Evolutionary conservation across 768 basidiomycete genomes (phyloP).

Genomic region (Pleurotus salmoneostramineus): DNA sequence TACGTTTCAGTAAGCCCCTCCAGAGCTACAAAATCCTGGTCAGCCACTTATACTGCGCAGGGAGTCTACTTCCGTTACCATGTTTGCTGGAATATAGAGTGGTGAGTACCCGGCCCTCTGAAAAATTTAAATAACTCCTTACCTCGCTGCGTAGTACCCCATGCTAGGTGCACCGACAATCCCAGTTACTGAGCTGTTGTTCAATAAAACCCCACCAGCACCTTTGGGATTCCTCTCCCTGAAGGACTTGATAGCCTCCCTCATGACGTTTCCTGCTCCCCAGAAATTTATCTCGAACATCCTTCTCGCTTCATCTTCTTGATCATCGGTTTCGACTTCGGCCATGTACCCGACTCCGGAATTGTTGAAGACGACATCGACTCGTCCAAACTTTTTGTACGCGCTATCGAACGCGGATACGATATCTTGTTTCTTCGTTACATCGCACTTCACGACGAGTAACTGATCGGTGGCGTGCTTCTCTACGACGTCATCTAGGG

Average conservation of each 20-base stretch:
- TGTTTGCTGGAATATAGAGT: background rate
- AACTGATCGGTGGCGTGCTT: slow-evolving; percentile 19
- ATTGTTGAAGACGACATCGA: slow-evolving; percentile 17
- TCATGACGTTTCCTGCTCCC: slow-evolving; percentile 24
- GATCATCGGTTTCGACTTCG: slow-evolving; percentile 18
- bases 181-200: slow-evolving; percentile 20
- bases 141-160: slow-evolving; percentile 19
- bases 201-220: slow-evolving; percentile 31
- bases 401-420: slow-evolving; percentile 9
- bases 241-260: slow-evolving; percentile 27
- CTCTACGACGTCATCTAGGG: slow-evolving; percentile 22
- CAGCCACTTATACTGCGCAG: too few species aligned
- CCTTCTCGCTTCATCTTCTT: slow-evolving; percentile 13
- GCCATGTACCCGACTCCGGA: slow-evolving; percentile 11
- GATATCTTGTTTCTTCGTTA: slow-evolving; percentile 20
- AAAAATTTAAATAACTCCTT: background rate
- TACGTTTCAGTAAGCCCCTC: slow-evolving; percentile 24
- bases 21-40: slow-evolving; percentile 17
- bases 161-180: slow-evolving; percentile 8
- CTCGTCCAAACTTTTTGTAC: slow-evolving; percentile 11
- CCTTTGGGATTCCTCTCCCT: slow-evolving; percentile 29
- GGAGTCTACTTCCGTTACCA: background rate
- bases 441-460: slow-evolving; percentile 31
- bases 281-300: slow-evolving; percentile 26
- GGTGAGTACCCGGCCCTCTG: background rate